Conservation (phyloP, 2,329 filamentous ascomycete species). For the Pseudogymnoascus sp. region DNA sequence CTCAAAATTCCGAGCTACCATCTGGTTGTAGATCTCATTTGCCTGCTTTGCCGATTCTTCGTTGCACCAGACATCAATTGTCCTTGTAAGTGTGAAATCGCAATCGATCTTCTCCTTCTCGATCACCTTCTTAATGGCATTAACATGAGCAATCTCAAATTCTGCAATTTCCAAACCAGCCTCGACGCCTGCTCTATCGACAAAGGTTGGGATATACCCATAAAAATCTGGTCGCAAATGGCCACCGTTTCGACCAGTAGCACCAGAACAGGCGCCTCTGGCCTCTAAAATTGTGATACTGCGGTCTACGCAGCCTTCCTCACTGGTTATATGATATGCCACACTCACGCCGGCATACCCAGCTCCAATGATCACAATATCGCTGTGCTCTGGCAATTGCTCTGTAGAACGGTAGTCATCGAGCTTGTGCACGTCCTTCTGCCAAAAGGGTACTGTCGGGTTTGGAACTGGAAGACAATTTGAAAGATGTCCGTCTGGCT, state of each 20-base stretch:
- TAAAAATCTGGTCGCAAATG: too few relatives aligned
- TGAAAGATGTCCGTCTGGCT: too few relatives aligned
- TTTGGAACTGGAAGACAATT: not conserved
- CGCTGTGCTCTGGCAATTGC: slow-evolving; percentile 15
- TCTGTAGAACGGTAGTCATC: slow-evolving; percentile 17
- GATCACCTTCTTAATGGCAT: slow-evolving; percentile 32
- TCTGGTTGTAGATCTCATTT: too few relatives aligned
- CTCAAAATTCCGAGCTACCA: too few relatives aligned
- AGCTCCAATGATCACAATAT: slow-evolving; percentile 23
- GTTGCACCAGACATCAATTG: slow-evolving; percentile 29
- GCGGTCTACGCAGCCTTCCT: slow-evolving; percentile 18
- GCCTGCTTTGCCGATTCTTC: too few relatives aligned
- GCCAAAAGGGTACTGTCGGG: slow-evolving; percentile 13
- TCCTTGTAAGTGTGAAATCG: slow-evolving; percentile 33
- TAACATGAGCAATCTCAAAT: slow-evolving; percentile 36
- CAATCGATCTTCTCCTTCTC: slow-evolving; percentile 36
- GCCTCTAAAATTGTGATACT: slow-evolving; percentile 36
- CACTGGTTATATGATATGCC: slow-evolving; percentile 26
- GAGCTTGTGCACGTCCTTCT: slow-evolving; percentile 15
- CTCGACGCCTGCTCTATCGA: slow-evolving; percentile 23
- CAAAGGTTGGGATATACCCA: too few relatives aligned
- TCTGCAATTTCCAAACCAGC: slow-evolving; percentile 32
- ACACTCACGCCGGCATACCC: slow-evolving; percentile 20
- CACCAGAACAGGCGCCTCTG: slow-evolving; percentile 35
- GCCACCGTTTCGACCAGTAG: slow-evolving; percentile 37